phyloP scores from a whole-genome alignment of 2,329 filamentous ascomycete genomes.

The Cladosporium sp. region DNA sequence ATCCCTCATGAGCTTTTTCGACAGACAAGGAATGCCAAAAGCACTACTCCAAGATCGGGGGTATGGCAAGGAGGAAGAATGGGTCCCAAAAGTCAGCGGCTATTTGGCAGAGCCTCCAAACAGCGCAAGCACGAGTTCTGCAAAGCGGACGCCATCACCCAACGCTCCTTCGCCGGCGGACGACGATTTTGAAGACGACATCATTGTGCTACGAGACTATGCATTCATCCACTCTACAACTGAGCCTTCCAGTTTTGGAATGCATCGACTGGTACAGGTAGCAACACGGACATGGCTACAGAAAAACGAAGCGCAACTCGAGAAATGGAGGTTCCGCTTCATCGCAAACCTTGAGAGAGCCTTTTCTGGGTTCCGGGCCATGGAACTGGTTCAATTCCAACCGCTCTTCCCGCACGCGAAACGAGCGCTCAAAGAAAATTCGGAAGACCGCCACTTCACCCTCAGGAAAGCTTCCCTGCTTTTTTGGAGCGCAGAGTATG shows the following conservation, averaged over 20 bases:
- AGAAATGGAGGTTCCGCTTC: slow-evolving; percentile 24
- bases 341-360: neutral
- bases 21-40: slow-evolving; percentile 20
- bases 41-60: no score
- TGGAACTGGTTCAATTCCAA: neutral
- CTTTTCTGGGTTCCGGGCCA: neutral
- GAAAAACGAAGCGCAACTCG: slow-evolving; percentile 17
- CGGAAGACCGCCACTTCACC: neutral
- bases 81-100: no score
- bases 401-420: neutral
- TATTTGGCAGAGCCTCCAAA: no score
- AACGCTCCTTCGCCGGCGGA: no score
- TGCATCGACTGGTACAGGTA: slow-evolving; percentile 41
- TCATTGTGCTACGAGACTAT: slow-evolving; percentile 32
- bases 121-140: no score
- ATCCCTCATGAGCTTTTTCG: slow-evolving; percentile 44
- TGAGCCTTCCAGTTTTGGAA: slow-evolving; percentile 29
- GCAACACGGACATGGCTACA: slow-evolving; percentile 32
- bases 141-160: no score
- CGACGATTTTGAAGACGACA: slow-evolving; percentile 28
- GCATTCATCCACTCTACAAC: slow-evolving; percentile 29
- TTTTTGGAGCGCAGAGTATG: neutral
- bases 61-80: no score
- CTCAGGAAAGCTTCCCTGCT: neutral
- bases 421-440: neutral